phyloP scores from a whole-genome alignment of 1,284 basidiomycete species.

The Mycosarcoma maydis region DNA sequence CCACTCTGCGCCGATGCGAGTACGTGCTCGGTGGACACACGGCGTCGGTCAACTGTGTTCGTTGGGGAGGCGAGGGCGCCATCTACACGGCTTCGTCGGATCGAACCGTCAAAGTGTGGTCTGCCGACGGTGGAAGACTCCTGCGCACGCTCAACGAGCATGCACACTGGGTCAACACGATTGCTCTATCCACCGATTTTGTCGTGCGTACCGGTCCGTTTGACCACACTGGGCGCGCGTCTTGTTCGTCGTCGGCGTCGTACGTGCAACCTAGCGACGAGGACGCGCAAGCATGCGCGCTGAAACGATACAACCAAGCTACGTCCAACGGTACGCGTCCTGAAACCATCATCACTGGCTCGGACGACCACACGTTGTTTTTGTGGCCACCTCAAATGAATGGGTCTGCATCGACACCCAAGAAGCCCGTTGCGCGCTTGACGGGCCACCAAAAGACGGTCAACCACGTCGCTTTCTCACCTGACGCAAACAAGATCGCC shows the following conservation, averaged over 20 bases:
- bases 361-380: slow-evolving; percentile 82
- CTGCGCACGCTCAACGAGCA: slow-evolving; percentile 85
- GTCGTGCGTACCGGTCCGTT: slow-evolving; percentile 93
- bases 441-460: slow-evolving; percentile 97
- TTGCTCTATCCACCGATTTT: slow-evolving; percentile 94
- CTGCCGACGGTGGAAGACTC: slow-evolving; percentile 76
- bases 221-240: slow-evolving; percentile 74
- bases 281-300: slow-evolving; percentile 19
- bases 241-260: slow-evolving; percentile 10
- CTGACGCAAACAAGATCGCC: slow-evolving; percentile 90
- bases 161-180: slow-evolving; percentile 98
- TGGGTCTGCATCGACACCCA: slow-evolving; percentile 68
- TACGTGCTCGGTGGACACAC: slow-evolving; percentile 92
- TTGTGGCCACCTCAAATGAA: slow-evolving; percentile 63
- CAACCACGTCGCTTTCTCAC: slow-evolving; percentile 93
- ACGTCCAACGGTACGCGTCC: slow-evolving; percentile 77
- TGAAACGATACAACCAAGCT: slow-evolving; percentile 75
- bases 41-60: slow-evolving; percentile 91
- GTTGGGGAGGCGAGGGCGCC: slow-evolving; percentile 79
- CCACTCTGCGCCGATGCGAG: slow-evolving; percentile 77
- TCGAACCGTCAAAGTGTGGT: slow-evolving; percentile 93
- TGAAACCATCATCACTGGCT: slow-evolving; percentile 84
- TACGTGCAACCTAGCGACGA: slow-evolving; percentile 35
- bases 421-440: slow-evolving; percentile 85
- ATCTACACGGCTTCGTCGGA: slow-evolving; percentile 91